Evolutionary conservation across 805 yeast species (phyloP), one percentile per base, ranked within the genome.

Genomic region (Metschnikowia similis): DNA sequence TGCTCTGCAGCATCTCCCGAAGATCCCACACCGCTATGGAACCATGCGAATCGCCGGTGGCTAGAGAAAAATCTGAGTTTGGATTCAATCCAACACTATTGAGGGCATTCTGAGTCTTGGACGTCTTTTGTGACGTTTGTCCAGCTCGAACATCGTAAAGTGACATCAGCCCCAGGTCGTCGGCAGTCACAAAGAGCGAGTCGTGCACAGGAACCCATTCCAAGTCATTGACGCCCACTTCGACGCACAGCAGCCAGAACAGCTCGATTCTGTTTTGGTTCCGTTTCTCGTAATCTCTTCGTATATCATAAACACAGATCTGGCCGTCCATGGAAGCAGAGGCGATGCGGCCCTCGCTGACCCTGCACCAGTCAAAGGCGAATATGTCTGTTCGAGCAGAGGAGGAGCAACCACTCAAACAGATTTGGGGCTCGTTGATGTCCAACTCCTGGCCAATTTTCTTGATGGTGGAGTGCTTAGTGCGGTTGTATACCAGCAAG

Each of bases 331-430:
- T 75, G 21, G 87, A 77, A 2, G 84, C 87, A 1, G 85, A 69
- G 0, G 83, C 71, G 34, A 87, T 60, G 5, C 66, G 62, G 0
- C 91, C 95, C 58, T 85, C 85, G 14, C 63, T 69, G 47, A 75
- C 78, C 8, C 65, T 63, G 60, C 88, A 89, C 96, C 97, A 91
- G 50, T 81, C 79, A 4, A 89, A 58, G 0, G 91, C 89, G 64
- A 83, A 81, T 0, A 85, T 84, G 54, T 87, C 96, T 13, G 67
- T 63, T 9, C 30, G 21, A 6, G 13, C 6, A 8, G 37, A 6
- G 9, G 37, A 35, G 3, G 61, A 44, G 28, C 56, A 35, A 10
- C 68, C 69, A 6, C 59, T 56, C n/a, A 84, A 69, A 8, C 72
- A 65, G 13, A 83, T 69, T 48, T 86, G 85, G 4, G 82, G 83